Conservation (phyloP, 1,284 basidiomycete species). For the Exobasidium cylindrosporum region DNA sequence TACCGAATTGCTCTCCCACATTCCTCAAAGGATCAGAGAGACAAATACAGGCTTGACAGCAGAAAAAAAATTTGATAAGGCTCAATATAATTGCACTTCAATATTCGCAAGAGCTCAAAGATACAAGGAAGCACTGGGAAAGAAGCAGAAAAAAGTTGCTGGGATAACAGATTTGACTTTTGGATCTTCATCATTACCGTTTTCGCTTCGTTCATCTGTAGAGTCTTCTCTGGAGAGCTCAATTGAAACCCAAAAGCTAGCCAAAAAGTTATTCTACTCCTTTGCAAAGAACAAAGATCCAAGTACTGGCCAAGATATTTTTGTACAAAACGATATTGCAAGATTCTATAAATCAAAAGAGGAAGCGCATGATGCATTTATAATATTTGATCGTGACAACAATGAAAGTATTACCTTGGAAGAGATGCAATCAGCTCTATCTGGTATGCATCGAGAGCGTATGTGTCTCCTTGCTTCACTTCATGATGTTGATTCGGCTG, state of each 20-base stretch:
- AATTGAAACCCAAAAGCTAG: constrained; percentile 80
- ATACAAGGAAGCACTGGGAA: not conserved
- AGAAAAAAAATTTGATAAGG: not conserved
- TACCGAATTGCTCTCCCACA: not conserved
- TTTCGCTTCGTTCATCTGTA: constrained; percentile 85
- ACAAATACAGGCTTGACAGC: not conserved
- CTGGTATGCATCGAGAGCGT: constrained; percentile 79
- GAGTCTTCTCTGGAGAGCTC: constrained; percentile 72
- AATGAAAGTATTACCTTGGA: constrained; percentile 76
- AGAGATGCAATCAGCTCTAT: constrained; percentile 72
- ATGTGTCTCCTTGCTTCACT: constrained; percentile 80
- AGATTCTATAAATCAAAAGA: constrained; percentile 61
- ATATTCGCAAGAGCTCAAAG: not conserved
- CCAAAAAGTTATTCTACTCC: constrained; percentile 80
- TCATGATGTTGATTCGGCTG: constrained; percentile 79
- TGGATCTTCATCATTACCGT: not conserved
- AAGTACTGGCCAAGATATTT: not conserved
- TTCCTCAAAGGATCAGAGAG: not conserved
- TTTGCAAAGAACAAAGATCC: constrained; percentile 59
- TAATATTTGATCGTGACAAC: constrained; percentile 76
- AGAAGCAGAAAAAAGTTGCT: not conserved
- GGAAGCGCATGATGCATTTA: constrained; percentile 61
- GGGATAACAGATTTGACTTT: not conserved
- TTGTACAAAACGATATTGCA: constrained; percentile 59
- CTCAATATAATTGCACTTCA: not conserved